Conservation (phyloP, 225 moss, liverwort and hornwort genomes). For the Physcomitrellopsis africana region DNA sequence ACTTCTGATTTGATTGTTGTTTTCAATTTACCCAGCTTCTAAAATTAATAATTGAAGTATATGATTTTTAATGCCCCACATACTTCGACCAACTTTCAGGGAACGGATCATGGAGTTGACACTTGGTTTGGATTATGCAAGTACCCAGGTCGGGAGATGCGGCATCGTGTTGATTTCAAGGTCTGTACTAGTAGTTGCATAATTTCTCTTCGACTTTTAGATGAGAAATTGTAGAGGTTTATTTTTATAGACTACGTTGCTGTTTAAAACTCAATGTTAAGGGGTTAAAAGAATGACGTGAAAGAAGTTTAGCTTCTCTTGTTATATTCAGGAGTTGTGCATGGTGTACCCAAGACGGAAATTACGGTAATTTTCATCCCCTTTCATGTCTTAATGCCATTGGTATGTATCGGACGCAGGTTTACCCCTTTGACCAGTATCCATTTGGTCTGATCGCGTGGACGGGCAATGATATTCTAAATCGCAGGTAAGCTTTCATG, state of each 20-base stretch:
- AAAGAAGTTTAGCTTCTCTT: constrained; percentile 1
- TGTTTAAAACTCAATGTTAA: not conserved
- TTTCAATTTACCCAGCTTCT: not conserved
- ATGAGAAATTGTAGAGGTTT: not conserved
- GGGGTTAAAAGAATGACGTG: not conserved
- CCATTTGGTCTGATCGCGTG: constrained; percentile 93
- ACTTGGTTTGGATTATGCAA: constrained; percentile 98
- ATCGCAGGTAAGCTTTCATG: constrained; percentile 66
- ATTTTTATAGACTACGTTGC: not conserved
- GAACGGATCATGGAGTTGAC: constrained; percentile 64
- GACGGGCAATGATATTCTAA: constrained; percentile 96
- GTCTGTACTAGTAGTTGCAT: constrained; percentile 26
- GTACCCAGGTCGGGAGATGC: constrained; percentile 84
- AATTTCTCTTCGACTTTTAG: constrained; percentile 5
- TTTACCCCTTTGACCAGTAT: constrained; percentile 79
- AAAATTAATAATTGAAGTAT: not conserved
- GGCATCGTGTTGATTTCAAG: constrained; percentile 94
- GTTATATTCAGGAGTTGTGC: not conserved
- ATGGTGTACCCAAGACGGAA: too few species aligned
- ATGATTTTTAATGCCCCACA: constrained; percentile 13
- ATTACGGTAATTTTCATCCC: not conserved
- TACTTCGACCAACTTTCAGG: constrained; percentile 43
- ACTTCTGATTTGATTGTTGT: constrained; percentile 8
- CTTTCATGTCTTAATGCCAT: not conserved
- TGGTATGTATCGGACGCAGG: constrained; percentile 46